Conservation (phyloP, 2,329 filamentous ascomycete species). For the Neurospora sp. region DNA sequence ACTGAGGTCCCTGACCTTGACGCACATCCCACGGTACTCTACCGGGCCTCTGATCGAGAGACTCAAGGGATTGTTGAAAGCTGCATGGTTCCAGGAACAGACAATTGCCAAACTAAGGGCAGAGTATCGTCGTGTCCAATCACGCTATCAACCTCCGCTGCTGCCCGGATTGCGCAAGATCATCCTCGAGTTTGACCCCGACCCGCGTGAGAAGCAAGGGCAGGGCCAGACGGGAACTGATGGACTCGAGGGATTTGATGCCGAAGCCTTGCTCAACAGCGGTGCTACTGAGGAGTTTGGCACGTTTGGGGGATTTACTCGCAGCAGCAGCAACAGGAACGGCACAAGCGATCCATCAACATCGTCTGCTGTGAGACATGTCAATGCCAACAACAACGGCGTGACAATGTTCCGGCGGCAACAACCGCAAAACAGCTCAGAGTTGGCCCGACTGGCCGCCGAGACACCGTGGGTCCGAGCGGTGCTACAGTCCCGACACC, state of each 20-base stretch:
- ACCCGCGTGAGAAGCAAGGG: constrained; percentile 26
- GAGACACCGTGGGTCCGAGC: neutral
- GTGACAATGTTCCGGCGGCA: neutral
- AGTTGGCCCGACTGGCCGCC: neutral
- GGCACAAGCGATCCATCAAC: neutral
- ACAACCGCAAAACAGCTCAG: neutral
- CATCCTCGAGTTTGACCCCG: constrained; percentile 42
- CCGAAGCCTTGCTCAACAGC: neutral
- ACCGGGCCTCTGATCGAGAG: constrained; percentile 37
- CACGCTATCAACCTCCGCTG: constrained; percentile 29
- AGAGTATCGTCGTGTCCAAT: constrained; percentile 2
- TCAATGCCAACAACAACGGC: neutral
- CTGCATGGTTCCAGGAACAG: constrained; percentile 39
- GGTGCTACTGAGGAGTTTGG: neutral
- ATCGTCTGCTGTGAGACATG: neutral
- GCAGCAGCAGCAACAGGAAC: neutral
- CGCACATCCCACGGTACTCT: constrained; percentile 43
- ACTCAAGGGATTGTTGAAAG: constrained; percentile 37
- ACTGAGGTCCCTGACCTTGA: constrained; percentile 41
- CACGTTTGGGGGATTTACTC: neutral
- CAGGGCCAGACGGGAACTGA: neutral
- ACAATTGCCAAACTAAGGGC: constrained; percentile 23
- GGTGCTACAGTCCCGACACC: neutral
- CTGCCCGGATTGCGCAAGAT: constrained; percentile 44
- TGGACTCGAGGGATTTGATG: neutral